Conservation (phyloP, 2,329 filamentous ascomycete genomes). For the Coniochaeta hoffmannii region DNA sequence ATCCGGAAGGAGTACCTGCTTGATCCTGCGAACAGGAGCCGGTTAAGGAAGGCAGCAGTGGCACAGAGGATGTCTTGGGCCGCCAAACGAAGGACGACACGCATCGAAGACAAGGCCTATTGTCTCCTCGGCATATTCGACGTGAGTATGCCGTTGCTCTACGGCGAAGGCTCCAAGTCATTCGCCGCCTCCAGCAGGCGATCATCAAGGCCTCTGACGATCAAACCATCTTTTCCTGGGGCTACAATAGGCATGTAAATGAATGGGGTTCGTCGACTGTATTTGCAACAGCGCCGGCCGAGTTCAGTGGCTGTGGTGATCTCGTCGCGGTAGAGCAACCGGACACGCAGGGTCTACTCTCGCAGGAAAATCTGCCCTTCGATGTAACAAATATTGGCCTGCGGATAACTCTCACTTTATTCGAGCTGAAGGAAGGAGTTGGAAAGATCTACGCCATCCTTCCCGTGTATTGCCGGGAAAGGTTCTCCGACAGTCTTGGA, state of each 20-base stretch:
- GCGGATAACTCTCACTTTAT: neutral
- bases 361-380: neutral
- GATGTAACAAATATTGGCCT: neutral
- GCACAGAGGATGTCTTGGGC: conserved; percentile 17
- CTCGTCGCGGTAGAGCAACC: neutral
- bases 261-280: neutral
- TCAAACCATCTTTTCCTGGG: neutral
- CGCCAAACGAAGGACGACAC: conserved; percentile 12
- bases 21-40: neutral
- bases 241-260: neutral
- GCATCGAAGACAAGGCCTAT: conserved; percentile 19
- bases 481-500: too few species aligned
- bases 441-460: neutral
- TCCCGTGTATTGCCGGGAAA: too few species aligned
- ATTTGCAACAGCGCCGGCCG: neutral
- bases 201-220: neutral
- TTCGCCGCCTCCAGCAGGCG: neutral
- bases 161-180: conserved; percentile 11
- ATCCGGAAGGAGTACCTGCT: neutral
- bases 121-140: conserved; percentile 19
- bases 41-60: neutral
- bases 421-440: neutral
- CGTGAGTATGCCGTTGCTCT: conserved; percentile 19
- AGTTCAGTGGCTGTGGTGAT: neutral
- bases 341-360: neutral